Evolutionary conservation across 352 stramenopile genomes (phyloP), one percentile per base, ranked within the genome.

Genomic region (Pythium apleroticum): DNA sequence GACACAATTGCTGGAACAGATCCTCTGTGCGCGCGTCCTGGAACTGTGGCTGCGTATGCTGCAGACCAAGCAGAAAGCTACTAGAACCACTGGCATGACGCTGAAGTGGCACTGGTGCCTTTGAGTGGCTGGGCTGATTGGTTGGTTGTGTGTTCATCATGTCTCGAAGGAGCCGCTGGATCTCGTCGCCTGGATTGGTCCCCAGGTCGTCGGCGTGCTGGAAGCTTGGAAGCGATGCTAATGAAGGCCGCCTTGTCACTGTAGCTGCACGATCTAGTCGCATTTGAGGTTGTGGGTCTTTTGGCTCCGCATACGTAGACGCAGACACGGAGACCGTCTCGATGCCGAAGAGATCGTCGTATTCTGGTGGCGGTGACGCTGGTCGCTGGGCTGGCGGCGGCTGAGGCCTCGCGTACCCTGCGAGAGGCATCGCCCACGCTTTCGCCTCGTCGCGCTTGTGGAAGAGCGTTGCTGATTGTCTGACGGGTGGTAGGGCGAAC

Each of bases 311-410:
- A 15, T 19, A 19, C 45, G 3, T 43, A 3, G 50, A 48, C 2
- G 67, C 35, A 10, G 19, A 25, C 10, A 81, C 69, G 1, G 71
- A 27, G 0, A 89, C 58, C 1, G 78, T 90, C 61, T 90, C 80
- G 30, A 90, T 77, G 1, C 78, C 81, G 39, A 90, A 90, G 6
- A 90, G 57, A 31, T 89, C 81, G 45, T 86, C 65, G 52, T 89
- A 89, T 0, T 73, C 67, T 54, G 81, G 79, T 11, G 81, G 80
- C 10, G 71, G 81, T 0, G 77, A 80, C 11, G 69, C 39, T 0
- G 79, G 75, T 52, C 77, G 73, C 4, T 27, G 31, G 14, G 48
- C 56, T 24, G 63, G 60, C 19, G 41, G 41, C 6, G 0, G 60
- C 2, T 46, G 58, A 30, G 20, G 22, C 20, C 14, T 4, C 1